Base-by-base conservation (phyloP, 306 rosid genomes). In the Hippophae tibetana region DNA sequence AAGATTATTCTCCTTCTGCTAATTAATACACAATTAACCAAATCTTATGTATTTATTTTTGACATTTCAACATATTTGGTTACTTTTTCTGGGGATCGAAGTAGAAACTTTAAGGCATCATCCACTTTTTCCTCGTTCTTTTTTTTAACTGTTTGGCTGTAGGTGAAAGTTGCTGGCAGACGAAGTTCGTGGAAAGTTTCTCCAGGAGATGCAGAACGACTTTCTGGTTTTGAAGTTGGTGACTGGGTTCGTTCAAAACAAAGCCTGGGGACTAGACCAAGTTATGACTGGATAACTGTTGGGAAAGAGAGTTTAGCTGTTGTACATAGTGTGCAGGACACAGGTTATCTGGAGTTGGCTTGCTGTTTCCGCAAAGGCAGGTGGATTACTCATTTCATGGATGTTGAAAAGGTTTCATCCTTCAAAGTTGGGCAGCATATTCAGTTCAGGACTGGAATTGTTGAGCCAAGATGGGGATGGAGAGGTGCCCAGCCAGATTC, bases 201-300 rank as follows among this genome's bases (percentile, higher is more conserved):
- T 63, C 95, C 99, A 42, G 99, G 99, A 66, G 99, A 92, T 82
- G 95, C 89, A 42, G 99, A 92, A 60, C 87, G 79, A 57, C 96
- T 92, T 69, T 82, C 99, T 7, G 96, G 99, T 65, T 82, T 87
- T 76, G 99, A 92, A 79, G 96, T 92, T 57, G 99, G 99, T 69
- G 99, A 92, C 69, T 92, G 99, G 99, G 99, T 92, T 54, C 96
- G 96, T 62, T 88, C 99, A 58, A 92, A 88, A 73, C 93, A 93
- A 61, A 83, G 90, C 86, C 81, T 88, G 47, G 99, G 99, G 63
- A 85, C 67, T 38, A 79, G 99, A 79, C 99, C 95, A 7, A 92
- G 95, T 76, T 92, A 92, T 64, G 99, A 92, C 73, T 88, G 99
- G 96, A 92, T 74, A 63, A 92, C 67, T 62, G 74, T 86, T 69